Evolutionary conservation across 129 eudicot species (phyloP).

Genomic region (Flaveria linearis): DNA sequence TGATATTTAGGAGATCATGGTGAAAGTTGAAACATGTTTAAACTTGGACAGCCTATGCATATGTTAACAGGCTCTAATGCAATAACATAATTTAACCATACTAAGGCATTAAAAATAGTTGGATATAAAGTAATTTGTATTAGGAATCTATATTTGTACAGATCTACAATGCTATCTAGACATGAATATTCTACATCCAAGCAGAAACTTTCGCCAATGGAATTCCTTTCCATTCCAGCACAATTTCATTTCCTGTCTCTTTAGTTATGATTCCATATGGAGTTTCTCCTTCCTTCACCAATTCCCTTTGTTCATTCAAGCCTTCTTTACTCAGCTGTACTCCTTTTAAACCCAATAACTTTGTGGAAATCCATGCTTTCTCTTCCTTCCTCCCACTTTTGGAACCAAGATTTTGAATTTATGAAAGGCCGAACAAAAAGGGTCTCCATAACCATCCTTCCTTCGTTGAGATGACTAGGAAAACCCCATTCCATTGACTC

Average conservation of each 20-base stretch:
- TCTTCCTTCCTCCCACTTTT: slow-evolving; percentile 49
- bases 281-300: slow-evolving; percentile 54
- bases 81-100: not conserved
- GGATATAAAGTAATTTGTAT: slow-evolving; percentile 17
- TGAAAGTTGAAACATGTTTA: not conserved
- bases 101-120: not conserved
- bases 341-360: slow-evolving; percentile 37
- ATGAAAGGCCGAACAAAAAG: slow-evolving; percentile 55
- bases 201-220: slow-evolving; percentile 60
- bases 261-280: slow-evolving; percentile 44
- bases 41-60: slow-evolving; percentile 3
- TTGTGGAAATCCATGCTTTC: not conserved
- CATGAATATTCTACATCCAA: slow-evolving; percentile 36
- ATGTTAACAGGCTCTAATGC: not conserved
- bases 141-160: slow-evolving; percentile 8
- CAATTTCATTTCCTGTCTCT: slow-evolving; percentile 47
- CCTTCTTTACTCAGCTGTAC: slow-evolving; percentile 39
- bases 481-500: slow-evolving; percentile 56
- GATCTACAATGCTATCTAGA: slow-evolving; percentile 14
- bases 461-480: slow-evolving; percentile 53
- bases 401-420: slow-evolving; percentile 47
- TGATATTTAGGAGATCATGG: not conserved
- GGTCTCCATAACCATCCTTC: slow-evolving; percentile 59
- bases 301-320: slow-evolving; percentile 47
- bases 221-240: slow-evolving; percentile 60